Percentiles rank a stretch among this genome's conserved stretches.
These are phyloP conservation scores for Pseudozyma pruni DNA, from an alignment of 1,284 basidiomycete genomes.

Conservation along the genomic window DNA sequence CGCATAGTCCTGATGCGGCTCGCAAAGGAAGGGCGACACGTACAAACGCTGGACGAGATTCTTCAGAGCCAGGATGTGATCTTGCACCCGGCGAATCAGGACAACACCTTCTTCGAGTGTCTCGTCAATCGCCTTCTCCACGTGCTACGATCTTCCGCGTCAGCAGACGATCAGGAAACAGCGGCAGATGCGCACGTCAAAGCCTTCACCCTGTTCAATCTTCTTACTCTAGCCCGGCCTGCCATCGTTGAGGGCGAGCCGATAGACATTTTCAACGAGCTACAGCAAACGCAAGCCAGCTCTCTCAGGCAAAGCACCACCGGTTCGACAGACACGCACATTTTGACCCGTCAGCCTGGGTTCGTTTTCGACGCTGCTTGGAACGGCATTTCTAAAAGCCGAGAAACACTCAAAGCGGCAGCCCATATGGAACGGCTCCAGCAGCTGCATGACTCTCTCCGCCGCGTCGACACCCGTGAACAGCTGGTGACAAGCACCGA, in stretches of 20 bases:
- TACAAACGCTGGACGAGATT: slow-evolving; percentile 27
- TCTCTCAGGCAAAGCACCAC: too few relatives aligned
- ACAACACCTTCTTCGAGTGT: slow-evolving; percentile 51
- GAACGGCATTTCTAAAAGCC: slow-evolving; percentile 43
- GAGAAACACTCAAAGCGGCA: slow-evolving; percentile 48
- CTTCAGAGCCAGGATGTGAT: slow-evolving; percentile 38
- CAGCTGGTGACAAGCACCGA: slow-evolving; percentile 43
- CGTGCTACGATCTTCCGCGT: slow-evolving; percentile 2
- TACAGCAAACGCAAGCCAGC: slow-evolving; percentile 19
- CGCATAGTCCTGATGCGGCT: slow-evolving; percentile 48
- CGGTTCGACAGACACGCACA: too few relatives aligned
- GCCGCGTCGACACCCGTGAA: slow-evolving; percentile 41
- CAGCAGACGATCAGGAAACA: neutral
- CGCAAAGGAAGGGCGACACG: slow-evolving; percentile 8
- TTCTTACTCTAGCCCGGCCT: slow-evolving; percentile 41
- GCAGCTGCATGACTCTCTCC: slow-evolving; percentile 45
- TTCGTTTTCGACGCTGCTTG: slow-evolving; percentile 33
- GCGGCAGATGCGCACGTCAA: slow-evolving; percentile 14
- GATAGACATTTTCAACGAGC: slow-evolving; percentile 21
- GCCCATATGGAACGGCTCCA: slow-evolving; percentile 55
- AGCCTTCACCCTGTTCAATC: slow-evolving; percentile 43
- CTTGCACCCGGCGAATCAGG: slow-evolving; percentile 40
- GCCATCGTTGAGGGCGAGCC: slow-evolving; percentile 34
- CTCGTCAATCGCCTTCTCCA: slow-evolving; percentile 43
- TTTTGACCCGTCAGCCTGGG: too few relatives aligned